Conservation (phyloP, 2,329 filamentous ascomycete genomes). For the Blastomyces gilchristii region DNA sequence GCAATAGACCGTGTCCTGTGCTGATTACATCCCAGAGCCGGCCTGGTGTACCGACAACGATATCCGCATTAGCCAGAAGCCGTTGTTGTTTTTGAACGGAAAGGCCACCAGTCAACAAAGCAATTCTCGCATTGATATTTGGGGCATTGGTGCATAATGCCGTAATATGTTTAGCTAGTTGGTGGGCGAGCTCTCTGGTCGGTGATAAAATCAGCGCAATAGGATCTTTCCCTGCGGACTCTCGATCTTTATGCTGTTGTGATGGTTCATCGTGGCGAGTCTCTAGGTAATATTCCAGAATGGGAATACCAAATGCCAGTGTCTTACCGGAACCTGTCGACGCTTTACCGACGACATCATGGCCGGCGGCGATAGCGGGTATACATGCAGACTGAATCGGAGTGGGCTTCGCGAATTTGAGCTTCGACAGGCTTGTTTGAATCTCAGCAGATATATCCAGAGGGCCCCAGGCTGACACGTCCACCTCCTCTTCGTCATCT, state of each 20-base stretch:
- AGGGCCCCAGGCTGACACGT: constrained; percentile 64
- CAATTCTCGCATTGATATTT: constrained; percentile 53
- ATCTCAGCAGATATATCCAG: constrained; percentile 63
- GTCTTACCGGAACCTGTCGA: constrained; percentile 96
- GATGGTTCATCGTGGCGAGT: constrained; percentile 23
- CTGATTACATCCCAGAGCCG: constrained; percentile 90
- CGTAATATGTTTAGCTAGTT: constrained; percentile 73
- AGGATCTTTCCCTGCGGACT: constrained; percentile 39
- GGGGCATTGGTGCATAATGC: constrained; percentile 59
- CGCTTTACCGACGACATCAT: constrained; percentile 91
- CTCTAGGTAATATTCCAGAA: constrained; percentile 71
- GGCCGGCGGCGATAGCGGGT: constrained; percentile 68
- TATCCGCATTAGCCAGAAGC: constrained; percentile 70
- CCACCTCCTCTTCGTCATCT: constrained; percentile 52
- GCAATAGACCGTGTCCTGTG: constrained; percentile 57
- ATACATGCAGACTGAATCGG: constrained; percentile 71
- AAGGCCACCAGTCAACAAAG: constrained; percentile 80
- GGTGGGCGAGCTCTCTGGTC: constrained; percentile 86
- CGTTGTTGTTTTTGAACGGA: constrained; percentile 93
- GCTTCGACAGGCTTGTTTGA: constrained; percentile 62
- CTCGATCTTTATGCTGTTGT: constrained; percentile 27
- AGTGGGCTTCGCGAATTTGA: constrained; percentile 74
- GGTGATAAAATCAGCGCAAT: constrained; percentile 78
- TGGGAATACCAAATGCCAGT: constrained; percentile 85
- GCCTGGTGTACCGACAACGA: constrained; percentile 88